phyloP scores from a whole-genome alignment of 108 stramenopile species.

The Craspedostauros australis region DNA sequence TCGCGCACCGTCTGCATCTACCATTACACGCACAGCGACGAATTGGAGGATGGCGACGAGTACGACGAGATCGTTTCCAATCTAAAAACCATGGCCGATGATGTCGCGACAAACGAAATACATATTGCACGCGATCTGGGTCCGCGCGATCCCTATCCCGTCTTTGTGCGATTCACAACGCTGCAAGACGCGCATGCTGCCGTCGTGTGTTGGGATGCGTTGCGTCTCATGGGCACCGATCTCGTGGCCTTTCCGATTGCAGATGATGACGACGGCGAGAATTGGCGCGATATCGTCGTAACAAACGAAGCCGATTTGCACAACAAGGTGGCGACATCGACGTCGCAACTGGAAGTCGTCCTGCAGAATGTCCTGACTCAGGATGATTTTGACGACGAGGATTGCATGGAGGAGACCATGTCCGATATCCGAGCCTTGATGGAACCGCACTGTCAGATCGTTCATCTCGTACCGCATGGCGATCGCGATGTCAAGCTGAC shows the following conservation, averaged over 20 bases:
- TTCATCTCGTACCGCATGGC: conserved; percentile 5
- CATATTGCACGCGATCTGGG: conserved; percentile 38
- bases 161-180: conserved; percentile 45
- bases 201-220: conserved; percentile 50
- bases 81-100: conserved; percentile 48
- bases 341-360: neutral
- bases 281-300: conserved; percentile 7
- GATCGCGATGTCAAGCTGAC: conserved; percentile 15
- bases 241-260: conserved; percentile 16
- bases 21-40: conserved; percentile 31
- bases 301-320: conserved; percentile 4
- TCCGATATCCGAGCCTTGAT: conserved; percentile 56
- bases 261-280: neutral
- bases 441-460: conserved; percentile 14
- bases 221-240: conserved; percentile 46
- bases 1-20: conserved; percentile 30
- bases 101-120: conserved; percentile 53
- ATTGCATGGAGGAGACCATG: conserved; percentile 66
- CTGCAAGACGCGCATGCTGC: conserved; percentile 47
- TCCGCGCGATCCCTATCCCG: conserved; percentile 18
- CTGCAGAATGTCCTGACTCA: conserved; percentile 61
- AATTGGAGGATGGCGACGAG: conserved; percentile 74
- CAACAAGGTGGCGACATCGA: neutral
- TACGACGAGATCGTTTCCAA: conserved; percentile 67
- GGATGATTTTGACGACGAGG: conserved; percentile 78